These are phyloP conservation scores for Epichloe festucae DNA, from an alignment of 2,329 filamentous ascomycete species.

Conservation along the genomic window DNA sequence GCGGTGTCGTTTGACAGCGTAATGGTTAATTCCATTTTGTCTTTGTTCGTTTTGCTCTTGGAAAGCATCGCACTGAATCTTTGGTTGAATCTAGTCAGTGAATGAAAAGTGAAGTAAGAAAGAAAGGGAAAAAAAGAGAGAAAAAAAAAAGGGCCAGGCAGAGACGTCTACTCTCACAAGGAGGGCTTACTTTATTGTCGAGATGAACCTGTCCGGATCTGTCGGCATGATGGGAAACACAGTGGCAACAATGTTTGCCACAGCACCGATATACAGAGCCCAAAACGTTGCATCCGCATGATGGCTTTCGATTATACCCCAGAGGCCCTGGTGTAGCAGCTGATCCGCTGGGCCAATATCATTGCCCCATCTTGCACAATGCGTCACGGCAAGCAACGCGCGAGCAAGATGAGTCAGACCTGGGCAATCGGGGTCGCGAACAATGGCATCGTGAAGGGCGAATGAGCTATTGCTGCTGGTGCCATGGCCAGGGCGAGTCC, in stretches of 20 bases:
- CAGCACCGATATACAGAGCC: constrained; percentile 39
- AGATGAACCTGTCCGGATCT: constrained; percentile 19
- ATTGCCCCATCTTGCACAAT: constrained; percentile 64
- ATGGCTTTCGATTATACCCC: constrained; percentile 25
- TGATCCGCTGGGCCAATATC: constrained; percentile 37
- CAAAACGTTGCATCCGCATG: constrained; percentile 33
- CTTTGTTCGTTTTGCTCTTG: constrained; percentile 17
- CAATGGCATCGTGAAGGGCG: constrained; percentile 60
- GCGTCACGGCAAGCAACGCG: constrained; percentile 55
- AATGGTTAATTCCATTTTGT: constrained; percentile 25
- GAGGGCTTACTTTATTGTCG: constrained; percentile 24
- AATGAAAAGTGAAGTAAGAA: background rate
- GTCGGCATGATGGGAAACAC: constrained; percentile 30
- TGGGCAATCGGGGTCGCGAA: constrained; percentile 53
- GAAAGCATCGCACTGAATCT: constrained; percentile 3
- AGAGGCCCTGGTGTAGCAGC: constrained; percentile 29
- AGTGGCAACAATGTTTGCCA: constrained; percentile 30
- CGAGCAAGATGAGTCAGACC: constrained; percentile 62
- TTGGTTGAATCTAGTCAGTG: background rate
- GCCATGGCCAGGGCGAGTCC: constrained; percentile 36
- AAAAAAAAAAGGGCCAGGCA: background rate
- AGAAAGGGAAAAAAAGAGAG: background rate
- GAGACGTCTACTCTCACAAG: background rate
- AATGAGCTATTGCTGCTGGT: constrained; percentile 47
- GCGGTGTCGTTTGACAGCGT: constrained; percentile 17